Percentiles rank a stretch among this genome's conserved stretches.
Evolutionary conservation across 805 yeast species (phyloP).

Genomic region (Jamesozyma rosinii): DNA sequence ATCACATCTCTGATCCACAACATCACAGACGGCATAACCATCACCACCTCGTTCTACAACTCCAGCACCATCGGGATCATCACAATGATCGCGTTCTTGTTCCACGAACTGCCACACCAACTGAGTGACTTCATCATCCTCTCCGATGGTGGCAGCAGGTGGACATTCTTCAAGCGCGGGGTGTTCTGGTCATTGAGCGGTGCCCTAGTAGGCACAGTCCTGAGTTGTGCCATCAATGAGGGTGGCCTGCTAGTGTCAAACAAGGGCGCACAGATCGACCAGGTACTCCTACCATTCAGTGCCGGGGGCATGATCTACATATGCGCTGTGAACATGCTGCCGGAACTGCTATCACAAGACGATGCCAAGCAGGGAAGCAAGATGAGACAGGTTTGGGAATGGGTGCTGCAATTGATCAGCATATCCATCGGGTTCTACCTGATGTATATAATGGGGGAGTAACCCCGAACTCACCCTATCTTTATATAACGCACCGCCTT

Average conservation of each 20-base stretch:
- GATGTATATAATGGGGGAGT: slow-evolving; percentile 37
- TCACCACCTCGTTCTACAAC: slow-evolving; percentile 60
- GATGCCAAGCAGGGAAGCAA: background rate
- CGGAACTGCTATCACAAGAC: slow-evolving; percentile 49
- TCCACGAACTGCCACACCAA: slow-evolving; percentile 77
- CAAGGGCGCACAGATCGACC: slow-evolving; percentile 15
- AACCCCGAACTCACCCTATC: too few species aligned
- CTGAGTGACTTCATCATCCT: slow-evolving; percentile 71
- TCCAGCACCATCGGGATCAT: slow-evolving; percentile 54
- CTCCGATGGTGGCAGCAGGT: background rate
- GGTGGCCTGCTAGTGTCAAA: background rate
- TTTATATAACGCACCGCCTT: too few species aligned
- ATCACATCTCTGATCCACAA: slow-evolving; percentile 68
- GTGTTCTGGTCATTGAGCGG: slow-evolving; percentile 41
- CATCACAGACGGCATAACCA: slow-evolving; percentile 68
- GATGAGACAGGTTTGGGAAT: slow-evolving; percentile 35
- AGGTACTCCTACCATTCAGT: slow-evolving; percentile 56
- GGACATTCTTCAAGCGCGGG: slow-evolving; percentile 1
- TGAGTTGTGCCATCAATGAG: slow-evolving; percentile 51
- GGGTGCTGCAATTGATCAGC: slow-evolving; percentile 40
- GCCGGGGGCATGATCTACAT: slow-evolving; percentile 72
- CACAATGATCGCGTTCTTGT: slow-evolving; percentile 59
- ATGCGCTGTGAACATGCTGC: slow-evolving; percentile 67
- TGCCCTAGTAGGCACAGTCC: slow-evolving; percentile 53
- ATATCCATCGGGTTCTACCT: slow-evolving; percentile 46